Evolutionary conservation across 495 filamentous ascomycete genomes (phyloP).

Genomic region (Baudoinia panamericana): DNA sequence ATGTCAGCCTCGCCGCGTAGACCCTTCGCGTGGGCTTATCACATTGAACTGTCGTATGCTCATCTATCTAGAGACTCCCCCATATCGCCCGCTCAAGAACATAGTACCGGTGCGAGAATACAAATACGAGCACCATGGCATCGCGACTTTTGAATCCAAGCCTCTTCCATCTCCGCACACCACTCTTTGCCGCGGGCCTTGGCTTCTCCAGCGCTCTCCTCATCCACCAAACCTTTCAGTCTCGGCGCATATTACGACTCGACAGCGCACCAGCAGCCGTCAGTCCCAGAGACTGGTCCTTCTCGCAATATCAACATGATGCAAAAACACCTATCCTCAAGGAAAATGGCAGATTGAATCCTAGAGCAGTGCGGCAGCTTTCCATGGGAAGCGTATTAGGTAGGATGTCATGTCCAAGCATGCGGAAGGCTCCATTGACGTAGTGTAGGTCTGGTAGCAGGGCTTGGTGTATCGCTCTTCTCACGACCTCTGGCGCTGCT

Average conservation of each 20-base stretch:
- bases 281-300: constrained; percentile 22
- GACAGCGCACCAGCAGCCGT: constrained; percentile 14
- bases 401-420: constrained; percentile 6
- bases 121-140: constrained; percentile 23
- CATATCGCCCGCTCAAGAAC: no score
- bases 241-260: constrained; percentile 13
- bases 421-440: background rate
- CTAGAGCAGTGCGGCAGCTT: constrained; percentile 22
- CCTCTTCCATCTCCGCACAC: constrained; percentile 19
- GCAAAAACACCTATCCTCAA: constrained; percentile 20
- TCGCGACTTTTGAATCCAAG: constrained; percentile 18
- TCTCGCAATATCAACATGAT: constrained; percentile 22
- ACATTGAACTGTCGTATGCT: no score
- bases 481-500: constrained; percentile 60
- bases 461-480: constrained; percentile 60
- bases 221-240: constrained; percentile 9
- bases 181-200: constrained; percentile 16
- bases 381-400: constrained; percentile 26
- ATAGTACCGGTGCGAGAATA: no score
- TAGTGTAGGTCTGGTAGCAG: constrained; percentile 47
- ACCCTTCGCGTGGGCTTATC: no score
- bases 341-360: constrained; percentile 16
- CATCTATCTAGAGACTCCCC: no score
- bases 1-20: no score
- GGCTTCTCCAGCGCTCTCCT: constrained; percentile 11